Conservation (phyloP, 2,329 filamentous ascomycete genomes). For the Diaporthe caulivora region DNA sequence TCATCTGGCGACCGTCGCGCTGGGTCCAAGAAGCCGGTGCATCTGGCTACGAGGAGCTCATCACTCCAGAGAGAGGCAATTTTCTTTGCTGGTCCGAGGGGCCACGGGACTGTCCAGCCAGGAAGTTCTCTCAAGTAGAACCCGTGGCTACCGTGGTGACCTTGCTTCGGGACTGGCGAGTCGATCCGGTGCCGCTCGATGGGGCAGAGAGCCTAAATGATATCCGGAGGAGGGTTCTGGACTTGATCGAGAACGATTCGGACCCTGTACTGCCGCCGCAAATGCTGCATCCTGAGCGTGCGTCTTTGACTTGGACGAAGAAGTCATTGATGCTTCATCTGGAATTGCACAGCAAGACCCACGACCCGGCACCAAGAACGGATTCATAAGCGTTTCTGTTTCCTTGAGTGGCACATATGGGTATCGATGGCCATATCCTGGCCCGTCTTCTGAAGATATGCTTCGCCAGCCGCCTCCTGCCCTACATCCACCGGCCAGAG, state of each 20-base stretch:
- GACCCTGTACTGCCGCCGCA: slow-evolving; percentile 43
- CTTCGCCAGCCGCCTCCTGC: too few relatives aligned
- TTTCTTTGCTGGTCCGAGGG: slow-evolving; percentile 49
- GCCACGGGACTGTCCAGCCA: slow-evolving; percentile 46
- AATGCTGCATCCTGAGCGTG: slow-evolving; percentile 33
- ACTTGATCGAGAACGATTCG: slow-evolving; percentile 43
- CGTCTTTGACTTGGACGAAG: slow-evolving; percentile 9
- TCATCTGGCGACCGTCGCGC: slow-evolving; percentile 44
- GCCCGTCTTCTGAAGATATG: too few relatives aligned
- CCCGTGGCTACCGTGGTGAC: slow-evolving; percentile 47
- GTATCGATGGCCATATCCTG: too few relatives aligned
- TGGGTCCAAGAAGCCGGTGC: slow-evolving; percentile 41
- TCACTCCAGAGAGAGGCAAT: slow-evolving; percentile 34
- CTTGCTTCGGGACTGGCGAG: slow-evolving; percentile 44
- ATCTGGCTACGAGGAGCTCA: slow-evolving; percentile 32
- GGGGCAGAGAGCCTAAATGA: slow-evolving; percentile 40
- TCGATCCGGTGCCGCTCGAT: slow-evolving; percentile 40
- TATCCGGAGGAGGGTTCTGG: slow-evolving; percentile 40
- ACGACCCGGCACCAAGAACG: too few relatives aligned
- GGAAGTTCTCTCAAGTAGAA: slow-evolving; percentile 51
- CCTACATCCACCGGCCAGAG: too few relatives aligned
- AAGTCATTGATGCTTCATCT: too few relatives aligned
- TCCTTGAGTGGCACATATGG: too few relatives aligned
- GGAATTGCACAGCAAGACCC: too few relatives aligned
- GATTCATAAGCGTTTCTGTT: too few relatives aligned